Evolutionary conservation across 139 green algal species (phyloP), one percentile per base, ranked within the genome.

Genomic region (Coccomyxa sp.): DNA sequence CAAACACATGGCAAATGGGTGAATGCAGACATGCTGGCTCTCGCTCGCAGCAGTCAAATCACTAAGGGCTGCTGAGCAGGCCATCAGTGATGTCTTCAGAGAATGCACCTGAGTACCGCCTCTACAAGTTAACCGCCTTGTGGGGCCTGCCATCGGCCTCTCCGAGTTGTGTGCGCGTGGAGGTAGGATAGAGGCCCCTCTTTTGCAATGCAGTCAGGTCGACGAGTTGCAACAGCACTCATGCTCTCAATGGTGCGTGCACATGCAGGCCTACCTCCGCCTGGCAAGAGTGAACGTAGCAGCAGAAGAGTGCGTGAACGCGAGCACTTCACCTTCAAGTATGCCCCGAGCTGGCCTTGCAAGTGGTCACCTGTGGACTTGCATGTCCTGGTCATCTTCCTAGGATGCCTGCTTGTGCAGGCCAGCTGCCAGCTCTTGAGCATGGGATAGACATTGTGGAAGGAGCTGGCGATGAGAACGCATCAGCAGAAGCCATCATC

Each of bases 241-340:
- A 31, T 64, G 18, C 22, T 1, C 50, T 64, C 22, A 5, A 31
- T 5, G 50, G 27, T n/a, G n/a, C n/a, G n/a, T n/a, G n/a, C n/a
- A n/a, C n/a, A 64, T 64, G 36, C 69, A 87, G 82, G 83, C 83
- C 14, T 84, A 81, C 36, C 55, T 87, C 31, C 44, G 79, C 1
- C 38, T 87, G n/a, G 54, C 34, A 9, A 68, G 55, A 31, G 77
- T 70, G 0, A 37, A 80, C 34, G 79, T 85, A 33, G 73, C 41
- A 27, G 68, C 82, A 10, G 64, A 87, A 38, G 75, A 77, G 18
- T 85, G 80, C 70, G 75, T 36, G n/a, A 76, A 69, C 29, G 38
- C 38, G 24, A 55, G 76, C 29, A 78, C 77, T 38, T 78, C 83
- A 41, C 83, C 83, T 29, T 79, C 83, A 81, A 80, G 83, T 85